A percentile compares a stretch with the other conserved stretches of the same genome.
These are phyloP conservation scores for Colletotrichum cuscutae DNA, from an alignment of 2,329 filamentous ascomycete genomes.

Conservation along the genomic window DNA sequence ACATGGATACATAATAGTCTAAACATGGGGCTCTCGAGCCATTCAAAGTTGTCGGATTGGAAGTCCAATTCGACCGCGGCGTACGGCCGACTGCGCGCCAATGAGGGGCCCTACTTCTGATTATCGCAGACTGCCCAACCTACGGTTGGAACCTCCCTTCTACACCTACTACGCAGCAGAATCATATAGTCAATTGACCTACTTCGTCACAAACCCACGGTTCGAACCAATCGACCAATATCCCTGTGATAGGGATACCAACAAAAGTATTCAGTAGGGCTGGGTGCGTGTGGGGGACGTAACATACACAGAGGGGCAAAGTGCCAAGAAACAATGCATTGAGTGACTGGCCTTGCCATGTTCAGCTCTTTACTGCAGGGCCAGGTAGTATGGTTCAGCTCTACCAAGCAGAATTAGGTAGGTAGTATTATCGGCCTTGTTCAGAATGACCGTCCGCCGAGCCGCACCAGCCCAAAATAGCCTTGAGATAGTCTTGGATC, in stretches of 20 bases:
- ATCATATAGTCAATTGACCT: no score
- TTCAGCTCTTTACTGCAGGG: background rate
- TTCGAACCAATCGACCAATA: no score
- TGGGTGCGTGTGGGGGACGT: background rate
- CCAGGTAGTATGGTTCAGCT: background rate
- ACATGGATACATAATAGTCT: background rate
- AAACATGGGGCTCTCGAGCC: background rate
- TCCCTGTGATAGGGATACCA: no score
- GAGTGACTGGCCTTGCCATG: background rate
- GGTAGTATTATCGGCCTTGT: background rate
- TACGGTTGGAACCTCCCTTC: no score
- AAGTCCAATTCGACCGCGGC: no score
- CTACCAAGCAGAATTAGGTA: background rate
- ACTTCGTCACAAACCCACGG: no score
- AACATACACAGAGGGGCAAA: background rate
- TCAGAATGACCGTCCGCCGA: background rate
- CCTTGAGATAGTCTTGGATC: background rate
- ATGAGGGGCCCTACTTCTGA: no score
- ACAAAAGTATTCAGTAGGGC: background rate
- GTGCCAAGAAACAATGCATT: slow-evolving; percentile 6
- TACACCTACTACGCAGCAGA: no score
- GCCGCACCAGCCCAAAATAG: background rate
- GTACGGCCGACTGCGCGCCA: no score
- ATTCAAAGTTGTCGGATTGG: no score
- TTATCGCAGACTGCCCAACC: no score